phyloP scores from a whole-genome alignment of 2,329 filamentous ascomycete genomes.

The Fusarium setosum region DNA sequence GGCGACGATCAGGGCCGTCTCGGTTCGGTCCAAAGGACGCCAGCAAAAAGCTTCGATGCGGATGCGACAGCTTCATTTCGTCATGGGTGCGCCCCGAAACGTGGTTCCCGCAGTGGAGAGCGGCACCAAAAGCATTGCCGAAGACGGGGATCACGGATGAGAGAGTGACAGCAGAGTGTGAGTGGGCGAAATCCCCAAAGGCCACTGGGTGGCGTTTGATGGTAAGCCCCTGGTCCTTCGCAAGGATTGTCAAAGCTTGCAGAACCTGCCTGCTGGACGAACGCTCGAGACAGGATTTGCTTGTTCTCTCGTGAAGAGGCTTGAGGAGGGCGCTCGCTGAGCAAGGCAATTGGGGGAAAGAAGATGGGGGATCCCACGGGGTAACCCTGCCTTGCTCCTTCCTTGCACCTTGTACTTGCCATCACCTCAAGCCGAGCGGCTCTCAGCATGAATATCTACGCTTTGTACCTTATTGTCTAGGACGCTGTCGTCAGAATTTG shows the following conservation, averaged over 20 bases:
- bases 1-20: slow-evolving; percentile 23
- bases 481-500: neutral
- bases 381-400: slow-evolving; percentile 29
- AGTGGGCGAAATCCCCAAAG: neutral
- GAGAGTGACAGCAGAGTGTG: neutral
- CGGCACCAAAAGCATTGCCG: slow-evolving; percentile 6
- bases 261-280: slow-evolving; percentile 8
- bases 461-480: too few species aligned
- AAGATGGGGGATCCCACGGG: slow-evolving; percentile 27
- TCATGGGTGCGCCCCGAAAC: slow-evolving; percentile 30
- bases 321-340: neutral
- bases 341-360: slow-evolving; percentile 13
- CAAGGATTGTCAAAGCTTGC: neutral
- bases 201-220: slow-evolving; percentile 6
- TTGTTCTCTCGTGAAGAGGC: neutral
- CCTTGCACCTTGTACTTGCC: neutral
- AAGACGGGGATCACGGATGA: slow-evolving; percentile 7
- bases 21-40: slow-evolving; percentile 46
- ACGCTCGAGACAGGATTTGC: slow-evolving; percentile 4
- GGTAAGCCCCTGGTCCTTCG: neutral
- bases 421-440: neutral
- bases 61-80: slow-evolving; percentile 28
- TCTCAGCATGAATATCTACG: neutral
- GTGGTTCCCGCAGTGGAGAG: slow-evolving; percentile 37
- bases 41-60: slow-evolving; percentile 15